Evolutionary conservation across 257 asterid species (phyloP).

Genomic region (Perilla frutescens): DNA sequence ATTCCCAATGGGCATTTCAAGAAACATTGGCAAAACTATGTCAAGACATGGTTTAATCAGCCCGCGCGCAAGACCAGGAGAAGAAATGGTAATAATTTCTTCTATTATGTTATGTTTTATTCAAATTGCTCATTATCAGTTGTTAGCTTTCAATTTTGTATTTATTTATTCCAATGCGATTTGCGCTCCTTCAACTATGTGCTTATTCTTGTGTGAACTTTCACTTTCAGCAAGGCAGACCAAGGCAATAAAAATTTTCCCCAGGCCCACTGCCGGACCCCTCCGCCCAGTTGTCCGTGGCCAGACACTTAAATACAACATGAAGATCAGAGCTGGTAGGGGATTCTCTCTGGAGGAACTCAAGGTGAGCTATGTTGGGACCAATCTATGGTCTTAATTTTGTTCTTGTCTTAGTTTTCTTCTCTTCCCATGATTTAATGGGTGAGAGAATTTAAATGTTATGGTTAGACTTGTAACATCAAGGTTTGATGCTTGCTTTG

Average conservation of each 20-base stretch:
- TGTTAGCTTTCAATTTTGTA: neutral
- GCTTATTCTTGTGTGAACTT: constrained; percentile 9
- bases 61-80: constrained; percentile 87
- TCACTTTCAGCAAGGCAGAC: constrained; percentile 62
- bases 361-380: constrained; percentile 47
- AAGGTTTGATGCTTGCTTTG: neutral
- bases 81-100: constrained; percentile 51
- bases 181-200: neutral
- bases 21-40: constrained; percentile 86
- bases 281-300: constrained; percentile 78
- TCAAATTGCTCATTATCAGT: neutral
- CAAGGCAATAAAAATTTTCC: constrained; percentile 78
- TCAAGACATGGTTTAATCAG: constrained; percentile 82
- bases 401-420: neutral
- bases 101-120: neutral
- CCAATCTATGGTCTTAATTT: neutral
- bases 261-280: constrained; percentile 75
- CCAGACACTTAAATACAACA: constrained; percentile 78
- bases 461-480: too few relatives aligned
- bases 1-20: constrained; percentile 79
- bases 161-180: neutral
- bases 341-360: constrained; percentile 81
- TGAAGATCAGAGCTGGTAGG: constrained; percentile 75
- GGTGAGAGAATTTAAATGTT: neutral
- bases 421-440: neutral